Evolutionary conservation across 768 basidiomycete species (phyloP), one percentile per base, ranked within the genome.

Genomic region (Stropharia rugosoannulata): DNA sequence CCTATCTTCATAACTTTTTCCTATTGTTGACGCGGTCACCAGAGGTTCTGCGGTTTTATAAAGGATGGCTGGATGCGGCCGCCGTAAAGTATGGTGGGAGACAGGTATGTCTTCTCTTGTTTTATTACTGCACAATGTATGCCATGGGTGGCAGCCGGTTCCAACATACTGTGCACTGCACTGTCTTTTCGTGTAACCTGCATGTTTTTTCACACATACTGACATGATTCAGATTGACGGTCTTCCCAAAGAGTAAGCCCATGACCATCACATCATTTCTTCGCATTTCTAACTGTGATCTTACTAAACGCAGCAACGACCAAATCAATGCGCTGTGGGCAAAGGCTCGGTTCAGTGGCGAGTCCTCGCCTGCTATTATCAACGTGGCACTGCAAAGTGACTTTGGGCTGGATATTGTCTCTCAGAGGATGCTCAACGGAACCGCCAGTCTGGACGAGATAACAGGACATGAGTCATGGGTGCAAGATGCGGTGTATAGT

Each of bases 31-130:
- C 39, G 18, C 5, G 9, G 44, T 19, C 4, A 22, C 4, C 22
- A 73, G 73, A 59, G 2, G 63, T 55, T 35, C 63, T 72, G 12
- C 66, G 70, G 7, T 72, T 68, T 63, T 72, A 74, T 46, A 61
- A 70, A 27, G 74, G 70, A 9, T 77, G 74, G 76, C 60, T 77
- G 3, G 75, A 77, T 49, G 66, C 65, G 4, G 74, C 73, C 2
- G 75, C 75, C 41, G 66, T 67, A 36, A 69, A 70, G 49, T 72
- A 73, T 55, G 74, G 75, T 4, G 74, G 73, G 16, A 62, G 64
- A 53, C 73, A 73, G 65, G 59, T 60, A 37, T 16, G 56, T 41
- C n/a, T n/a, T n/a, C n/a, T n/a, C n/a, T n/a, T 36, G 9, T 42
- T 22, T 22, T 4, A 22, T 22, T 22, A n/a, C n/a, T n/a, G n/a